Conservation (phyloP, 2,329 filamentous ascomycete species). For the Furcasterigmium furcatum region DNA sequence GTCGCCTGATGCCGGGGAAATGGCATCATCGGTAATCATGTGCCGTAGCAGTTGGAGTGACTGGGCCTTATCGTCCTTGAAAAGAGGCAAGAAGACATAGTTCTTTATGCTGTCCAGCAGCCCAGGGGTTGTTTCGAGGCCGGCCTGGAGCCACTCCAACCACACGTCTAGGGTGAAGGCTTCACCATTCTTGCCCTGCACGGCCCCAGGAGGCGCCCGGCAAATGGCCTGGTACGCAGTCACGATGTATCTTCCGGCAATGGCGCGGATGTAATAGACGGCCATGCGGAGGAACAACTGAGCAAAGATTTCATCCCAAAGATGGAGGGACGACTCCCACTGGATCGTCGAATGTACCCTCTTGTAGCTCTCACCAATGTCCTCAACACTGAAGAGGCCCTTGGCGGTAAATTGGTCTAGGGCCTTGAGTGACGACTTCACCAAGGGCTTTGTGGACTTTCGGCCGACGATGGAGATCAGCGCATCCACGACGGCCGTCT, state of each 20-base stretch:
- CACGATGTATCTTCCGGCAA: conserved; percentile 59
- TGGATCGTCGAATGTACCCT: conserved; percentile 20
- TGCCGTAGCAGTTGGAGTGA: conserved; percentile 55
- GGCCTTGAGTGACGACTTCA: conserved; percentile 67
- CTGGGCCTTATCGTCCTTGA: conserved; percentile 52
- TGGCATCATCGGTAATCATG: conserved; percentile 48
- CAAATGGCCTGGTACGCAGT: conserved; percentile 49
- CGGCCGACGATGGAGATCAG: conserved; percentile 58
- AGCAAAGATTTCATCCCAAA: conserved; percentile 49
- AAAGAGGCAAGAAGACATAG: conserved; percentile 60
- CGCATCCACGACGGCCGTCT: conserved; percentile 42
- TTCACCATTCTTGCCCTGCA: conserved; percentile 9
- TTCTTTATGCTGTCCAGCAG: conserved; percentile 61
- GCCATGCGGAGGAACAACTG: conserved; percentile 54
- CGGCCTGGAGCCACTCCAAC: conserved; percentile 54
- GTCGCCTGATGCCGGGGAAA: conserved; percentile 38
- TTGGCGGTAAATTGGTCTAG: conserved; percentile 65
- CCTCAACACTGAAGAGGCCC: conserved; percentile 45
- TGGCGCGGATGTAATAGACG: conserved; percentile 54
- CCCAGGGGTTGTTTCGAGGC: conserved; percentile 43
- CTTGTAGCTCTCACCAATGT: conserved; percentile 41
- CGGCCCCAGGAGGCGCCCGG: conserved; percentile 19
- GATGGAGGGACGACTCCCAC: conserved; percentile 14
- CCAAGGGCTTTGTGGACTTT: conserved; percentile 58
- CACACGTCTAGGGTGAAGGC: conserved; percentile 40